phyloP scores from a whole-genome alignment of 2,329 filamentous ascomycete genomes.

The Alternaria incomplexa region DNA sequence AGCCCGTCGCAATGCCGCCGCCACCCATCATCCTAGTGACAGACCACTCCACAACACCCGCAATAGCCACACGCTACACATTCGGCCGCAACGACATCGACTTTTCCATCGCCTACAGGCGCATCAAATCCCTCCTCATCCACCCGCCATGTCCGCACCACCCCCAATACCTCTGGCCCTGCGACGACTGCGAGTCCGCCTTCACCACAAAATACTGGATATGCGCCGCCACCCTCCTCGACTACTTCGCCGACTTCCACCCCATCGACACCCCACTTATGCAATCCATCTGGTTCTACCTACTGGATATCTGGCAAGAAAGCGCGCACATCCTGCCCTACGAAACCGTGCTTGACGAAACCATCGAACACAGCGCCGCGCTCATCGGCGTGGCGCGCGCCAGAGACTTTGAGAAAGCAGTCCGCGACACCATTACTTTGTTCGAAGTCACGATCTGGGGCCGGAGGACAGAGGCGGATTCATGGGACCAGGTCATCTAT shows the following conservation, averaged over 20 bases:
- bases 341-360: constrained; percentile 2
- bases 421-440: background rate
- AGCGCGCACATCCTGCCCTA: background rate
- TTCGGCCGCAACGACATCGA: background rate
- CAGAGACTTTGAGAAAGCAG: background rate
- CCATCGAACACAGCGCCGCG: background rate
- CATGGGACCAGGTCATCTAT: constrained; percentile 13
- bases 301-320: constrained; percentile 33
- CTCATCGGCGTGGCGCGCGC: background rate
- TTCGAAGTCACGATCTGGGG: constrained; percentile 10
- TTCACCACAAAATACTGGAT: constrained; percentile 23
- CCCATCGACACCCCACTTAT: constrained; percentile 24
- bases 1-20: background rate
- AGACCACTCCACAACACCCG: background rate
- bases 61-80: background rate
- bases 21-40: background rate
- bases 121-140: constrained; percentile 17
- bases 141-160: constrained; percentile 2
- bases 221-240: constrained; percentile 25
- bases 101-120: constrained; percentile 10
- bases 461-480: background rate
- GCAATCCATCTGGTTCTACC: constrained; percentile 36
- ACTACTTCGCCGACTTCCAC: constrained; percentile 42
- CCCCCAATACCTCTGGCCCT: constrained; percentile 6
- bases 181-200: constrained; percentile 2